Evolutionary conservation across 139 green algal species (phyloP).

Genomic region (Dunaliella primolecta): DNA sequence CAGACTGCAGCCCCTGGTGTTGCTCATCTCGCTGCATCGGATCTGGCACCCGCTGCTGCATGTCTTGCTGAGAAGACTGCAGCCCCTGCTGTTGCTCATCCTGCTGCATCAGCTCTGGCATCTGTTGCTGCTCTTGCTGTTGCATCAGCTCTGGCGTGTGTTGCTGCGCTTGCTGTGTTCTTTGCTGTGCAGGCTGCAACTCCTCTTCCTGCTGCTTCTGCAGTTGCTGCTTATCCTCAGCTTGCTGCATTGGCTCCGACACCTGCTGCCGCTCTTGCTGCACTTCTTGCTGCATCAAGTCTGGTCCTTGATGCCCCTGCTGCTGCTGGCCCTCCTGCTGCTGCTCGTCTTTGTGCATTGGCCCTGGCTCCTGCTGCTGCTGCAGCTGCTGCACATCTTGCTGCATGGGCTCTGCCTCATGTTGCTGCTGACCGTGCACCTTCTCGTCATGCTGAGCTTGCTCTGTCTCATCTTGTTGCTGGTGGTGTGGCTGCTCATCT

Average conservation of each 20-base stretch:
- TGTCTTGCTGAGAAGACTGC: too few species aligned
- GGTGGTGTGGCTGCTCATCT: neutral
- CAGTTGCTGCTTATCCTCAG: too few species aligned
- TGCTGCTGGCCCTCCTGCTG: neutral
- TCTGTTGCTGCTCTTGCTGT: neutral
- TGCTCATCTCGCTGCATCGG: neutral
- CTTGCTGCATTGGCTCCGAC: too few species aligned
- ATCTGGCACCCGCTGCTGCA: neutral
- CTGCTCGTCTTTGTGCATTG: neutral
- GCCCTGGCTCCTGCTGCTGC: neutral
- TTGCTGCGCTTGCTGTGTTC: too few species aligned
- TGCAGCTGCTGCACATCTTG: neutral
- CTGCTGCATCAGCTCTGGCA: neutral
- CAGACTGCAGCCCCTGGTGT: neutral
- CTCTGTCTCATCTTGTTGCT: neutral
- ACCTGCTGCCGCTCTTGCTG: constrained; percentile 25
- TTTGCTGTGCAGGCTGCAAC: too few species aligned
- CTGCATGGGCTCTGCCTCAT: neutral
- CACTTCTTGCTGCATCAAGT: neutral
- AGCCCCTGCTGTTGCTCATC: neutral
- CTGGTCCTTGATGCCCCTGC: neutral
- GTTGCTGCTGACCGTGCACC: neutral
- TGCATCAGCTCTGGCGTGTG: neutral
- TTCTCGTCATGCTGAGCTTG: neutral
- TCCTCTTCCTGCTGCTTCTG: too few species aligned